Percentiles rank a stretch among this genome's conserved stretches.
These are phyloP conservation scores for Plasmodium gallinaceum DNA, from an alignment of 169 alveolate genomes.

Conservation along the genomic window DNA sequence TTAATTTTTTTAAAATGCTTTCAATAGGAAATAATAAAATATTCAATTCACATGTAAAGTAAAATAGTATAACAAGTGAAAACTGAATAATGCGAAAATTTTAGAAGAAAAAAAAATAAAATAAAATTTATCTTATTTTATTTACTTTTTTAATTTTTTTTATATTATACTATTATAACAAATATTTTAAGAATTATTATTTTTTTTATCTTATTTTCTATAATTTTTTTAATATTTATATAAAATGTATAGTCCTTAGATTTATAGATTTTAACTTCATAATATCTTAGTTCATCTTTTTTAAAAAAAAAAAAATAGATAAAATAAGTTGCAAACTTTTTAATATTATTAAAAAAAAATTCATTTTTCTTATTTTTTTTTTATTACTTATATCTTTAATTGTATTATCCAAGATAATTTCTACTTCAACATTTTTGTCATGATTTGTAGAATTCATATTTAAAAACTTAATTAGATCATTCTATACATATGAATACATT, in stretches of 20 bases:
- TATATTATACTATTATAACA: slow-evolving; percentile 32
- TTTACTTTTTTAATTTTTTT: not conserved
- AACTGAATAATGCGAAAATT: slow-evolving; percentile 15
- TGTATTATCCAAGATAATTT: slow-evolving; percentile 32
- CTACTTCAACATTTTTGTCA: slow-evolving; percentile 20
- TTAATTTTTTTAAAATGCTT: slow-evolving; percentile 59
- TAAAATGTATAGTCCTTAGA: slow-evolving; percentile 41
- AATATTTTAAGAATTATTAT: slow-evolving; percentile 26
- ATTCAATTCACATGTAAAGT: slow-evolving; percentile 48
- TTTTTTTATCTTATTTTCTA: slow-evolving; percentile 38
- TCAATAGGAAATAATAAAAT: slow-evolving; percentile 53
- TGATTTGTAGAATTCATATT: slow-evolving; percentile 12
- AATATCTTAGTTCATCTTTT: slow-evolving; percentile 39
- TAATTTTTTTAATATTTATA: slow-evolving; percentile 36
- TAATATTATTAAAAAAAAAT: slow-evolving; percentile 2
- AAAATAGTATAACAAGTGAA: slow-evolving; percentile 49
- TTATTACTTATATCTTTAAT: slow-evolving; percentile 26
- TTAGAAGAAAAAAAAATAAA: not conserved
- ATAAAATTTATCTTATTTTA: not conserved
- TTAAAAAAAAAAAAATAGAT: not conserved
- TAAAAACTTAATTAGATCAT: slow-evolving; percentile 37
- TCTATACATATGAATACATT: slow-evolving; percentile 5
- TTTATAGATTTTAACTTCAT: slow-evolving; percentile 43
- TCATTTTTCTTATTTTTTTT: not conserved
- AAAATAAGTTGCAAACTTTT: not conserved